Evolutionary conservation across 192 early-diverging fungal genomes (phyloP), one percentile per base, ranked within the genome.

Genomic region (Diversispora eburnea): DNA sequence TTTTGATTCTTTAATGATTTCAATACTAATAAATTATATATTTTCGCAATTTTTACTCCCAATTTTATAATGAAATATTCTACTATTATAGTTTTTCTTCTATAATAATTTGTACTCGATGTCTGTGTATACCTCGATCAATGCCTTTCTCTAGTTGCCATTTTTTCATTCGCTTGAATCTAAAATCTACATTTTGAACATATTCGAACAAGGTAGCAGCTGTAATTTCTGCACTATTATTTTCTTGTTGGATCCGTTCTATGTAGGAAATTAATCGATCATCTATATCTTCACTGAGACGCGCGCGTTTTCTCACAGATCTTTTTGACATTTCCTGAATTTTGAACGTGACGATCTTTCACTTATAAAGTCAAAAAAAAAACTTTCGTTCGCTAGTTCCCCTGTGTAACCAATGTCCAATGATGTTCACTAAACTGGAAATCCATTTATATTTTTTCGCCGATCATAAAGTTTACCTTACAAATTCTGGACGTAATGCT

Each of bases 151-250:
- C 79, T 2, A 83, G 43, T 39, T 83, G 81, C 2, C 58, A 33
- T 54, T 78, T 83, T 59, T 80, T 83, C 60, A 80, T 75, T 45
- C 81, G 49, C 65, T 76, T 43, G 41, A 83, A 72, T 8, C 72
- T 75, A 19, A 62, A 46, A 62, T 83, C 81, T 4, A 72, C 75
- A 15, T 61, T 58, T 46, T 74, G 77, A 45, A 78, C 65, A 67
- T 83, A 80, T 49, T 80, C 71, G 25, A 70, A 74, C 12, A 83
- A n/a, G 8, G 71, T 55, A 1, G 19, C n/a, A 1, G 59, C 49
- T 7, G 57, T 60, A 20, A 75, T 55, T 10, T 19, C 3, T 5
- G 6, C 67, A 41, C 67, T 5, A 19, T 33, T 52, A 17, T 52
- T 25, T 5, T 68, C 67, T 68, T 33, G 67, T 54, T 51, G 25